These are phyloP conservation scores for Penicillium olsonii DNA, from an alignment of 2,329 filamentous ascomycete genomes.

Conservation along the genomic window DNA sequence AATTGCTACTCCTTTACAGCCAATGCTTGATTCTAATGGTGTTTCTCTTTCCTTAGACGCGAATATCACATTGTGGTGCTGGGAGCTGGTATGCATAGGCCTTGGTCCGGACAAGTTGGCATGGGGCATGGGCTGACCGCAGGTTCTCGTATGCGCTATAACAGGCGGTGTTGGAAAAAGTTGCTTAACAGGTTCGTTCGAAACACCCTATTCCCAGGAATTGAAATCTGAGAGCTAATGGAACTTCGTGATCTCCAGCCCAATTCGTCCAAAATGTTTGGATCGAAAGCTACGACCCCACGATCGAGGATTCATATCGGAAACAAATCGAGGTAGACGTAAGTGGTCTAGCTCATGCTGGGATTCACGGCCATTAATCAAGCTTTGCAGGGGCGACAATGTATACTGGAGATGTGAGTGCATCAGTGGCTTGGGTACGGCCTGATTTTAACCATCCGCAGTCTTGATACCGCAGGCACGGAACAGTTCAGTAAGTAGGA, in stretches of 20 bases:
- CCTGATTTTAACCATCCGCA: constrained; percentile 34
- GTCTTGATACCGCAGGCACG: constrained; percentile 85
- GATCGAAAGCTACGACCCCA: constrained; percentile 89
- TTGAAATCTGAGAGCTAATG: constrained; percentile 13
- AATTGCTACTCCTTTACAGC: neutral
- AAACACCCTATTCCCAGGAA: too few relatives aligned
- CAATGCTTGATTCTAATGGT: constrained; percentile 23
- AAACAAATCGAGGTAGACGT: constrained; percentile 91
- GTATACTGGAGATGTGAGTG: constrained; percentile 82
- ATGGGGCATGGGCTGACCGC: constrained; percentile 20
- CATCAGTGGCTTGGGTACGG: constrained; percentile 10
- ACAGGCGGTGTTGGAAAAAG: constrained; percentile 88
- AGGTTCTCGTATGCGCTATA: constrained; percentile 14
- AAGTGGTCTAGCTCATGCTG: constrained; percentile 45
- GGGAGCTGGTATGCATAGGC: constrained; percentile 63
- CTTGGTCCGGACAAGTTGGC: constrained; percentile 8
- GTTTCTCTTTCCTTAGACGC: constrained; percentile 53
- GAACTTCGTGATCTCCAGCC: constrained; percentile 54
- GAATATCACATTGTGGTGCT: constrained; percentile 83
- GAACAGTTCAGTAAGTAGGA: constrained; percentile 80
- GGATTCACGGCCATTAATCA: constrained; percentile 18
- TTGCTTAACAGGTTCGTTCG: constrained; percentile 75
- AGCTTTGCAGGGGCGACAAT: constrained; percentile 72
- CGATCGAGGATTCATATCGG: constrained; percentile 84
- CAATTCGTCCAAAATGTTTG: constrained; percentile 94